Evolutionary conservation across 164 flowering plant species (phyloP), one percentile per base, ranked within the genome.

Genomic region (Brasenia schreberi): DNA sequence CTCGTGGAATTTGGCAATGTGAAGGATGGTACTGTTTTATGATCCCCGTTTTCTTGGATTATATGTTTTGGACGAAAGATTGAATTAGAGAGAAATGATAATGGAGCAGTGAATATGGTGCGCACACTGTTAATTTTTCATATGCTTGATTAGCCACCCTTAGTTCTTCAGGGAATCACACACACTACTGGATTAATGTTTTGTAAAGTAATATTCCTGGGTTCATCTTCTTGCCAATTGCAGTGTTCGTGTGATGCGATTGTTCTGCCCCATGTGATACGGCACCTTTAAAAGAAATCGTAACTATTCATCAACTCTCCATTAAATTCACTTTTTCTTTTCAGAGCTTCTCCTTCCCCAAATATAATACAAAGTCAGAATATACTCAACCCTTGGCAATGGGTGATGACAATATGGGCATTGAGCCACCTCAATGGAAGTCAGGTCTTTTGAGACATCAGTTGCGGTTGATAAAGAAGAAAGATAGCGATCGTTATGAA

Each of bases 391-490:
- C 10, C 63, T 66, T 66, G 44, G 53, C 62, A 58, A 88, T 90
- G 93, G 81, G 77, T 66, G 78, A 76, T 67, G 87, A 81, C 65
- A 68, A 65, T 65, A 74, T 79, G 56, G 78, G 74, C 71, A 68
- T 67, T 19, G 88, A 80, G 17, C 83, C 82, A 59, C 80, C 77
- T 61, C 79, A 72, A 5, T 63, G 74, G 66, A 84, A 72, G 77
- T 63, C 72, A 5, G 93, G 88, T 52, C 92, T 89, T 18, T 81
- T 94, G 70, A 84, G 89, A 77, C 96, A 91, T 81, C 96, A 88
- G 75, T 92, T 89, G 53, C 86, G 77, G 42, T 44, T 89, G 73
- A 81, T 83, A 42, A 94, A 86, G 78, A 81, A 81, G 74, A 89
- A 79, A 76, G 86, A 84, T 64, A 77, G 77, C 43, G 79, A 81